Evolutionary conservation across 805 yeast genomes (phyloP), one percentile per base, ranked within the genome.

Genomic region (Pichia cabralensis): DNA sequence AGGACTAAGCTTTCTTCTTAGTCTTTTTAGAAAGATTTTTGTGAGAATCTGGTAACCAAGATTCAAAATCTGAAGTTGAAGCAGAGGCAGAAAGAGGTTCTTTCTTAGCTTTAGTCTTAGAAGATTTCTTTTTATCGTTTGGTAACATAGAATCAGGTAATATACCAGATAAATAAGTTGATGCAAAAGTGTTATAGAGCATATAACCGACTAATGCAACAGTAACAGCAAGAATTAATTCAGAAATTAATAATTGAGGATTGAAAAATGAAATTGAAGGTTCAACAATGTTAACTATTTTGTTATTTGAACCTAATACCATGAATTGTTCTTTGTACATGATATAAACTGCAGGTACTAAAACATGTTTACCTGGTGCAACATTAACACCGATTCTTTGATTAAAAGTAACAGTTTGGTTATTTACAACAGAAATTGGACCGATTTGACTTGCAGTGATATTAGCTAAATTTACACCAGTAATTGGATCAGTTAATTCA

Each of bases 231-330:
- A 83, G 58, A 18, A 81, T 45, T 12, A 73, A 33, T 52, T 76
- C 80, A 44, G 80, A 69, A 23, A 80, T 54, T 39, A 84, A 51
- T 49, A 85, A 69, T 56, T 77, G 75, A 11, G 88, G 92, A 52
- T 81, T 73, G 59, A 79, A 76, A 35, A 77, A 43, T 1, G 94
- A 78, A 46, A 86, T 62, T 37, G 77, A 69, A 24, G 69, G 70
- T 47, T 85, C 95, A 9, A 56, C 56, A 37, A 86, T 70, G 16
- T 62, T 54, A 29, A 81, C 60, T 39, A 76, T 58, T 48, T 74
- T 76, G 33, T 74, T 69, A 48, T 70, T 64, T 19, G 80, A 67
- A 33, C 74, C 74, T 26, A 80, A 61, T 43, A 64, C 60, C 58
- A 72, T 67, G 45, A 76, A 52, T 33, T 68, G 56, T 8, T 70